phyloP scores from a whole-genome alignment of 176 grass and related monocot genomes.

The Hyparrhenia diplandra region DNA sequence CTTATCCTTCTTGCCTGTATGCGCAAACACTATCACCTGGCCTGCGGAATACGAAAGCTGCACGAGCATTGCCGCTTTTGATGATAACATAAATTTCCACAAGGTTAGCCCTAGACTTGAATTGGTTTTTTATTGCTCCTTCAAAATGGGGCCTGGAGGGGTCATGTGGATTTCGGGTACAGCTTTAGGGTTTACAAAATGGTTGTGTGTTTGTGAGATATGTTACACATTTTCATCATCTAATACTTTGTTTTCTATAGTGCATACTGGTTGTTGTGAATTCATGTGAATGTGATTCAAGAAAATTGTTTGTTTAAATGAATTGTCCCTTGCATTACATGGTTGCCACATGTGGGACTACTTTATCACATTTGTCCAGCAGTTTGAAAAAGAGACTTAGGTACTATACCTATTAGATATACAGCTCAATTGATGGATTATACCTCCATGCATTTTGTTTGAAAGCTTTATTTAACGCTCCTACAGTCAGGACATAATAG shows the following conservation, averaged over 20 bases:
- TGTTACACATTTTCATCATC: background rate
- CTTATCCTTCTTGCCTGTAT: constrained; percentile 87
- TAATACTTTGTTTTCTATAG: background rate
- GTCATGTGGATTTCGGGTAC: background rate
- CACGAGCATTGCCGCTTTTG: constrained; percentile 75
- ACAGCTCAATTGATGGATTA: background rate
- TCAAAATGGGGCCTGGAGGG: background rate
- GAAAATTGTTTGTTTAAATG: background rate
- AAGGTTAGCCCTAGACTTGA: constrained; percentile 51
- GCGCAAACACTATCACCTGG: constrained; percentile 96
- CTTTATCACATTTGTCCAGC: background rate
- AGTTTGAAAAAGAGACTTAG: background rate
- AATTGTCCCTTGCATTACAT: background rate
- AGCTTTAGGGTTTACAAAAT: background rate
- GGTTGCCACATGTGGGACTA: background rate
- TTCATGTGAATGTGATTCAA: background rate
- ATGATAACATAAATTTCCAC: constrained; percentile 97
- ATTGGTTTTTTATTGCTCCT: background rate
- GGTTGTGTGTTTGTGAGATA: background rate
- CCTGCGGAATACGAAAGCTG: constrained; percentile 71
- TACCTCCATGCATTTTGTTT: constrained; percentile 4
- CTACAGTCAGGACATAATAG: background rate
- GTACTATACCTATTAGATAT: background rate
- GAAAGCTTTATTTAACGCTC: constrained; percentile 5
- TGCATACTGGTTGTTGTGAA: background rate